Conservation (phyloP, 2,329 filamentous ascomycete genomes). For the Tolypocladium pustulatum region DNA sequence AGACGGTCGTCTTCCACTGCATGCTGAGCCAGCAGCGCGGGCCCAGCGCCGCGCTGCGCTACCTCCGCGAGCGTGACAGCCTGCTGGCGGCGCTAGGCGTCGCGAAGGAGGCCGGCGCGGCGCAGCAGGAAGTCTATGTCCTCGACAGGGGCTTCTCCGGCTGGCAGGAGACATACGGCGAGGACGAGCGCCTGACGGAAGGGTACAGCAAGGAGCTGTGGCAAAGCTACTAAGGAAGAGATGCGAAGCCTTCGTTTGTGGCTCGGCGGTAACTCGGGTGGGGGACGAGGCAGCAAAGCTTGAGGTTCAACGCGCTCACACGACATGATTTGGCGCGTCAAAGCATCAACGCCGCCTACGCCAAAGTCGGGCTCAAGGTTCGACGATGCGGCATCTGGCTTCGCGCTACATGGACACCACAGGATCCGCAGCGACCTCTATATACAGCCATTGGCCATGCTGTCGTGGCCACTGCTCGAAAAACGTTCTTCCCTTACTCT, state of each 20-base stretch:
- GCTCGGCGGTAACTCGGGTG: too few species aligned
- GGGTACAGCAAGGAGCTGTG: slow-evolving; percentile 78
- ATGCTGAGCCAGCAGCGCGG: slow-evolving; percentile 84
- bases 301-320: background rate
- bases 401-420: background rate
- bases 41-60: slow-evolving; percentile 71
- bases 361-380: background rate
- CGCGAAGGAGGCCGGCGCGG: slow-evolving; percentile 11
- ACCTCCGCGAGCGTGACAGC: slow-evolving; percentile 59
- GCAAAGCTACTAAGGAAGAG: slow-evolving; percentile 46
- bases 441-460: background rate
- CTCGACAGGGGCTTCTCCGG: slow-evolving; percentile 75
- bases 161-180: slow-evolving; percentile 80
- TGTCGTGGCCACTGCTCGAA: background rate
- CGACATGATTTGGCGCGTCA: background rate
- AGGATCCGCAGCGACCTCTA: background rate
- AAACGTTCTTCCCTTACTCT: background rate
- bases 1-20: slow-evolving; percentile 90
- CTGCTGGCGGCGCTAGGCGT: slow-evolving; percentile 21
- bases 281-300: background rate
- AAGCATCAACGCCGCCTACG: background rate
- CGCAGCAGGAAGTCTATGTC: slow-evolving; percentile 63
- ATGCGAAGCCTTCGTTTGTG: too few species aligned
- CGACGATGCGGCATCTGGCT: background rate
- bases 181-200: slow-evolving; percentile 72